phyloP scores from a whole-genome alignment of 108 stramenopile species.

The Fragilaria crotonensis region DNA sequence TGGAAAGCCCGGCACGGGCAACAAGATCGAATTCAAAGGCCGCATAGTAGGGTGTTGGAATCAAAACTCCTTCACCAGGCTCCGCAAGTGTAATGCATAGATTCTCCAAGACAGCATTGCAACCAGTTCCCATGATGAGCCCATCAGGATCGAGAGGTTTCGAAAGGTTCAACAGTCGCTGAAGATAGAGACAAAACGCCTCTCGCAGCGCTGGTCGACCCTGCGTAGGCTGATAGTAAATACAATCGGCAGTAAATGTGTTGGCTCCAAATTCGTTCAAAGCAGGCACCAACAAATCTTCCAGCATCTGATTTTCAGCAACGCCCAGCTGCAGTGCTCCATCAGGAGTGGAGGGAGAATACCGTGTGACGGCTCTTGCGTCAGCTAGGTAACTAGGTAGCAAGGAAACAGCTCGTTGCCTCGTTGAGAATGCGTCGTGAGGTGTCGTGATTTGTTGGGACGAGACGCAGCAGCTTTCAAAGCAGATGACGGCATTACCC shows the following conservation, averaged over 20 bases:
- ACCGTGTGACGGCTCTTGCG: conserved; percentile 53
- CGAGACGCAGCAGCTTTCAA: neutral
- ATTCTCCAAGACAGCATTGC: conserved; percentile 86
- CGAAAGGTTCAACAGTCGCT: conserved; percentile 31
- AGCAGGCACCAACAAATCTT: conserved; percentile 52
- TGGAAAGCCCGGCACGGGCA: conserved; percentile 54
- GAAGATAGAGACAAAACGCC: conserved; percentile 55
- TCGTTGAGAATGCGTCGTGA: conserved; percentile 17
- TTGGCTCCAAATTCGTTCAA: conserved; percentile 24
- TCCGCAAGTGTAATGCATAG: conserved; percentile 69
- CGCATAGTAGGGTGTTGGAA: conserved; percentile 90
- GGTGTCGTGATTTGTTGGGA: conserved; percentile 6
- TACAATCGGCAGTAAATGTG: conserved; percentile 55
- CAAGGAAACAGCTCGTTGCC: conserved; percentile 39
- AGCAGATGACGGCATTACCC: neutral
- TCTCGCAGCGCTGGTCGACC: conserved; percentile 40
- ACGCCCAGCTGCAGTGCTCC: conserved; percentile 75
- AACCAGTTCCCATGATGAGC: conserved; percentile 71
- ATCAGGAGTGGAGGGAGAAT: conserved; percentile 39
- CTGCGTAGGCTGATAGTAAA: conserved; percentile 84
- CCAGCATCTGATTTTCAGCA: conserved; percentile 74
- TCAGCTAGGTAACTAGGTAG: conserved; percentile 66
- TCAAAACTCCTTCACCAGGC: conserved; percentile 78
- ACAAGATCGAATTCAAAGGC: conserved; percentile 90
- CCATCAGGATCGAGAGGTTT: conserved; percentile 47